Conservation (phyloP, 2,329 filamentous ascomycete genomes). For the Phyllosticta citriasiana region DNA sequence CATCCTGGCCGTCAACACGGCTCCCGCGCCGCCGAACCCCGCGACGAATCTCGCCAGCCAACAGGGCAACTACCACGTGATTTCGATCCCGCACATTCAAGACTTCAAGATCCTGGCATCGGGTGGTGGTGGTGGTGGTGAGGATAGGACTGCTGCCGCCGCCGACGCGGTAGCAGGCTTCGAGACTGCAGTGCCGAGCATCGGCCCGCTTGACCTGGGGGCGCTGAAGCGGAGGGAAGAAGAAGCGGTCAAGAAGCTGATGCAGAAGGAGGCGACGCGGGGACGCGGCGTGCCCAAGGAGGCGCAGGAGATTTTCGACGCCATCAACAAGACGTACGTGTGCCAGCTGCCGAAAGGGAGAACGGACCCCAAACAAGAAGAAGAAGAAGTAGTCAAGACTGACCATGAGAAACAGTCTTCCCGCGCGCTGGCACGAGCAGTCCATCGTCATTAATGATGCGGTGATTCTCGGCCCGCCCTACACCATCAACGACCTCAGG, state of each 20-base stretch:
- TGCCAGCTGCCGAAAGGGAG: background rate
- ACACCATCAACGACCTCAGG: constrained; percentile 45
- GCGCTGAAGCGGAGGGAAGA: constrained; percentile 46
- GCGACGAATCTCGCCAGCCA: constrained; percentile 28
- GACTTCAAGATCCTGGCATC: constrained; percentile 44
- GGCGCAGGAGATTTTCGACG: constrained; percentile 55
- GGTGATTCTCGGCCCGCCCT: constrained; percentile 49
- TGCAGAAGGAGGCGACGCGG: constrained; percentile 47
- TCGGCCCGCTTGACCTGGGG: constrained; percentile 45
- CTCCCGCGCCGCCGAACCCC: constrained; percentile 33
- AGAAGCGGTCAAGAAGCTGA: constrained; percentile 44
- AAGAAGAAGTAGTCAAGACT: background rate
- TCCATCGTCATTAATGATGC: constrained; percentile 52
- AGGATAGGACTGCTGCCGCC: constrained; percentile 14
- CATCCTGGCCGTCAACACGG: constrained; percentile 50
- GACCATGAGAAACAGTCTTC: constrained; percentile 28
- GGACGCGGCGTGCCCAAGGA: constrained; percentile 52
- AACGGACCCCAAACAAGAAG: background rate
- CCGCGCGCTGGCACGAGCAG: constrained; percentile 48
- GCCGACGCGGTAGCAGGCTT: constrained; percentile 28
- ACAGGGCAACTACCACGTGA: constrained; percentile 49
- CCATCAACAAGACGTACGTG: constrained; percentile 47
- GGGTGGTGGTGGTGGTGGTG: constrained; percentile 19
- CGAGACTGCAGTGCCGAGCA: constrained; percentile 32
- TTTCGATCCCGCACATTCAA: constrained; percentile 50